phyloP scores from a whole-genome alignment of 2,329 filamentous ascomycete species.

The Exophiala sp. region DNA sequence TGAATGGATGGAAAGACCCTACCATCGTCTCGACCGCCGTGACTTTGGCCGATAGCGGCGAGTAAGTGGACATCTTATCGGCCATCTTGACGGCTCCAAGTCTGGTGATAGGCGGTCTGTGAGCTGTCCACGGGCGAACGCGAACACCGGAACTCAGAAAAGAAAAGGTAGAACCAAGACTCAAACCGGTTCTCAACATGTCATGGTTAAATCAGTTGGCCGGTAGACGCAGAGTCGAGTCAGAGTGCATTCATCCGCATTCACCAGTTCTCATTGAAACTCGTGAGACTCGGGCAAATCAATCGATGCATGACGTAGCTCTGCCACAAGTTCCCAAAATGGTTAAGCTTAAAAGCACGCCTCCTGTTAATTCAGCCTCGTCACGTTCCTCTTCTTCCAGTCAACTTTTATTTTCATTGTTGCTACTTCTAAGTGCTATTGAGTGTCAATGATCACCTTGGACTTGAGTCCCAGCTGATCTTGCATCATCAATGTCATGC shows the following conservation, averaged over 20 bases:
- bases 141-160: not conserved
- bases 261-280: too few species aligned
- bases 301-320: not conserved
- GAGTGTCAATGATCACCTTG: too few species aligned
- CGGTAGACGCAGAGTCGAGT: not conserved
- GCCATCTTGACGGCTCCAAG: constrained; percentile 26
- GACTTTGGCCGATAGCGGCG: constrained; percentile 25
- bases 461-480: too few species aligned
- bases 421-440: too few species aligned
- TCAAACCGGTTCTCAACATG: constrained; percentile 1
- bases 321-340: not conserved
- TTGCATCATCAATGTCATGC: not conserved
- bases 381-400: too few species aligned
- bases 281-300: not conserved
- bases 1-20: too few species aligned
- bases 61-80: constrained; percentile 26
- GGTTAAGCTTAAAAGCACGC: not conserved
- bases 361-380: not conserved
- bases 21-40: constrained; percentile 25
- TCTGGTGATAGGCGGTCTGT: constrained; percentile 31
- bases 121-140: constrained; percentile 25
- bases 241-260: not conserved
- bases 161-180: not conserved
- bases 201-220: not conserved
- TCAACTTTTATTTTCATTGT: too few species aligned